Evolutionary conservation across 768 basidiomycete genomes (phyloP), one percentile per base, ranked within the genome.

Genomic region (Trametes villosa): DNA sequence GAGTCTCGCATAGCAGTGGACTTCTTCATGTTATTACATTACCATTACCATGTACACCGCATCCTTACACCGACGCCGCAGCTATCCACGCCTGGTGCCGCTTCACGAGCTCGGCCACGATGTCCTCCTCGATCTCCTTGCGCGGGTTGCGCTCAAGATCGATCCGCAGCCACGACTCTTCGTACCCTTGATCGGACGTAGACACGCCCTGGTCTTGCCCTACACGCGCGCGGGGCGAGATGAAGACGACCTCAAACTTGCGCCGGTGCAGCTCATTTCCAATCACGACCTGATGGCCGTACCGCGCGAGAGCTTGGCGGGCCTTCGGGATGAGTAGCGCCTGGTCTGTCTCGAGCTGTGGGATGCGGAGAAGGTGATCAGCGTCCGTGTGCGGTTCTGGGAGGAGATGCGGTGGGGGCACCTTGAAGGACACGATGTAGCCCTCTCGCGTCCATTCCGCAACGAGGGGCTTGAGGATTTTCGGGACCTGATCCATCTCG

Each of bases 401-500:
- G 41, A 46, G 30, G 1, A 3, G 24, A 13, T 41, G 33, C 5
- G 36, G 72, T 22, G 56, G 49, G 13, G 5, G 33, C 3, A 94
- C 96, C 85, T 99, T 99, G 84, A 99, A 99, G 0, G 94, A 96
- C 40, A 99, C 93, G 38, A 98, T 88, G 71, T 87, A 98, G 0
- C 94, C 96, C 45, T 91, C 86, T 82, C 65, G 86, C 1, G 87
- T 89, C 96, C 97, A 99, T 72, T 98, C 94, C 45, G 90, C 87
- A 8, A 98, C 95, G 77, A 99, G 79, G 0, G 94, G 91, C 73
- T 92, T 91, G 46, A 99, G 78, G 34, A 98, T 88, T 75, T 99
- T 99, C 9, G 97, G 97, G 0, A 98, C 96, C 73, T 98, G 95
- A 70, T 99, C 97, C 97, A 98, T 99, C 74, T 98, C 96, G 57